Evolutionary conservation across 805 yeast genomes (phyloP), one percentile per base, ranked within the genome.

Genomic region (Candida fluviatilis): DNA sequence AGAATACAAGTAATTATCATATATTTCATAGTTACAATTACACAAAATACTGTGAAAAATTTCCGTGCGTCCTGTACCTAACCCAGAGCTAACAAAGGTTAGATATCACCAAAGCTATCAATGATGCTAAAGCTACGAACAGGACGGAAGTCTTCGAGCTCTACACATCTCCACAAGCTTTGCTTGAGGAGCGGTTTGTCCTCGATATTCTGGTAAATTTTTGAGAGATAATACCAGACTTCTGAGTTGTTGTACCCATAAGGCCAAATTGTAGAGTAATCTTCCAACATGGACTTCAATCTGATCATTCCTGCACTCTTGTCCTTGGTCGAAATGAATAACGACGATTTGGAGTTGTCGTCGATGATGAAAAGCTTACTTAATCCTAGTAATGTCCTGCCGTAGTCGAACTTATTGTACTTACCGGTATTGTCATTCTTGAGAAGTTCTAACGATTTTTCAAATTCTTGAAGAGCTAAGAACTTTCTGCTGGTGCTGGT

Each of bases 221-320:
- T 59, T 2, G 87, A 75, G 40, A 85, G 63, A 39, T 73, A 73
- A 74, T 78, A 82, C 84, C 90, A 83, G 10, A 82, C 69, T 55
- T 87, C 95, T 2, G 69, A 46, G 34, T 51, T 51, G 45, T 68
- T 71, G 46, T 50, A 49, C 5, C 70, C 73, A 36, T 49, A 52
- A 24, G 72, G 74, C 63, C 71, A 62, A 37, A 64, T 52, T 25
- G 58, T 52, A 10, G 67, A 46, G 39, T 51, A 50, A 28, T 50
- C 48, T 44, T 73, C 77, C 37, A 75, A 54, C 39, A 65, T 59
- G 42, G 66, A 68, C 54, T 71, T 73, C 51, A 78, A 55, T 43
- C 85, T 61, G 3, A 82, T 77, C n/a, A 73, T 50, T 0, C 83
- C 89, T 2, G 89, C 80, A 24, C 69, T 60, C 42, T 62, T 62